Base-by-base conservation (phyloP, 2,329 filamentous ascomycete genomes). In the Chaetothyriales sp. region DNA sequence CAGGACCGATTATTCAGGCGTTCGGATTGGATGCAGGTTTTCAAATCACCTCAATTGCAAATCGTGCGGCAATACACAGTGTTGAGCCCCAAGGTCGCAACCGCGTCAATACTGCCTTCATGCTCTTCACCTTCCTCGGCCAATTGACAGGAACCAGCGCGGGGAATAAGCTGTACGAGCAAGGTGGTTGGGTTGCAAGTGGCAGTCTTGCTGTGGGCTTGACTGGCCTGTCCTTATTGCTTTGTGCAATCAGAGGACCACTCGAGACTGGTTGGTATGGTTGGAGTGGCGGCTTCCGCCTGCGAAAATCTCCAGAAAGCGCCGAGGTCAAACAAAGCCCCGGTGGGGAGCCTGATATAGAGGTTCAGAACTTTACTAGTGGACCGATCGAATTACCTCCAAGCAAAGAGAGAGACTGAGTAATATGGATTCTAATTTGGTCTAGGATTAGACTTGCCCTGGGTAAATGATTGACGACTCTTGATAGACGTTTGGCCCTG, bases 51-150 rank as follows among this genome's bases (percentile, higher is more conserved):
- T 83, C 88, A 63, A 83, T 87, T 28, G 82, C 83, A 1, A 88
- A 89, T 59, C 70, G 86, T 0, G 73, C 75, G 0, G 74, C 78
- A 3, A 84, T 92, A 18, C 89, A 86, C 59, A 67, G 70, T 1
- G 79, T 90, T 19, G 81, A 83, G 49, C 80, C 84, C 0, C 80
- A 78, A 53, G 80, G 81, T 0, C 69, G 83, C 3, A 92, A 88
- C 65, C 68, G 86, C 2, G 76, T 90, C 20, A 92, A 92, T 62
- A 88, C 85, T 0, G 83, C 81, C 1, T 92, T 87, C 61, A 92
- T 90, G 86, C 74, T 88, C 0, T 73, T 75, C 6, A 79, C 78
- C 0, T 90, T 90, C 60, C 79, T 76, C 25, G 86, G 86, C 0
- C 86, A 92, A 68, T 61, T 92, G 46, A 81, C 80, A 1, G 85